These are phyloP conservation scores for Verbena officinalis DNA, from an alignment of 257 asterid species.

Conservation along the genomic window DNA sequence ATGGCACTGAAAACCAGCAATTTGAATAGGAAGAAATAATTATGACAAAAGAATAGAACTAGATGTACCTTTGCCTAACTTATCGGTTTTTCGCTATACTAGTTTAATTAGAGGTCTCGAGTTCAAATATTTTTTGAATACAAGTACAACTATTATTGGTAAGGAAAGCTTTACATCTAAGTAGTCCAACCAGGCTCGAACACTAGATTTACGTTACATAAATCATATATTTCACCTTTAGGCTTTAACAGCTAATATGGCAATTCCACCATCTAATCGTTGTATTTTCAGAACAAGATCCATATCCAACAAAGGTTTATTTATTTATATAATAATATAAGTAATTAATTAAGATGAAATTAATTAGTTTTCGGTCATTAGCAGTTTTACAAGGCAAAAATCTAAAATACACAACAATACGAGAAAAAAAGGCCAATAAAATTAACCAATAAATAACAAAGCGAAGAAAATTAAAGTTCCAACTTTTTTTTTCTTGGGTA, in stretches of 20 bases:
- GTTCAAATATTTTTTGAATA: no score
- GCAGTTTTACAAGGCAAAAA: slow-evolving; percentile 14
- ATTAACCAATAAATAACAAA: no score
- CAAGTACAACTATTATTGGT: no score
- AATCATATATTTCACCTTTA: no score
- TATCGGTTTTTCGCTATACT: no score
- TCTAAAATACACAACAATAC: slow-evolving; percentile 29
- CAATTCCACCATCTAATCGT: not conserved
- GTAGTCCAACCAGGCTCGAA: no score
- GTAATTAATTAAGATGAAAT: not conserved
- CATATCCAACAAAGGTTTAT: not conserved
- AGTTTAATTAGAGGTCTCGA: no score
- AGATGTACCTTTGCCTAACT: not conserved
- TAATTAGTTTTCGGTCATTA: not conserved
- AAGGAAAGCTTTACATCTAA: no score
- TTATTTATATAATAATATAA: not conserved
- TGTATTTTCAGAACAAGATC: slow-evolving; percentile 2
- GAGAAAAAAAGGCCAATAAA: not conserved
- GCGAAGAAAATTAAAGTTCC: slow-evolving; percentile 5
- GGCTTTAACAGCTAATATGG: not conserved
- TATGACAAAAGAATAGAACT: not conserved
- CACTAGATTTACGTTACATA: no score
- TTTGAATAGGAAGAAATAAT: not conserved
- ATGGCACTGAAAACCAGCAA: not conserved
- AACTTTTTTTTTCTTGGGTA: slow-evolving; percentile 18